Base-by-base conservation (phyloP, 2,329 filamentous ascomycete species). In the Monilinia vaccinii-corymbosi region DNA sequence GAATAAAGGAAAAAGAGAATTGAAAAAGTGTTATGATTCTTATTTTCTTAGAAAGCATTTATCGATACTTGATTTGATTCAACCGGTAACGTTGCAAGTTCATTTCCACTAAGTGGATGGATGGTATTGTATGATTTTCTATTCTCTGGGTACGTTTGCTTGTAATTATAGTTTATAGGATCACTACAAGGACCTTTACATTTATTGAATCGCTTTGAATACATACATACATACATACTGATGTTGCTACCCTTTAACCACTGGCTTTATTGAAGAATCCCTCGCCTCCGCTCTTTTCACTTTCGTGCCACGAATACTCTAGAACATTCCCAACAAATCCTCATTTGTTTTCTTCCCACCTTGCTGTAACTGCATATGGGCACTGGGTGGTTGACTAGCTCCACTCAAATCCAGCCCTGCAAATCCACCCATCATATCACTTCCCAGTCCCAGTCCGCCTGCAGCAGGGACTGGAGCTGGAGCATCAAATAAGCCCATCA, bases 331-430 rank as follows among this genome's bases (percentile, higher is more conserved):
- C 52, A 84, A 68, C 65, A 88, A 74, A 73, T 89, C 86, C 63
- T 88, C 73, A 62, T 74, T 75, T 32, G 71, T 80, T 72, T 83
- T 81, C 72, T 83, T 81, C 71, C 52, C 46, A 38, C 68, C 69
- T 34, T 67, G 70, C 23, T 72, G 68, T 64, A 84, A 71, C 69
- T 88, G 81, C 71, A 83, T 81, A 13, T 78, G 77, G 5, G 87
- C 78, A 18, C 87, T 85, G 36, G 87, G 80, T 21, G 88, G 84
- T 65, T 86, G 82, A 64, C 78, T 82, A 18, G 77, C 75, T 45
- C 82, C 84, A 50, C 85, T 82, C 70, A 99, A 78, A 75, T 90
- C 86, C 76, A 99, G 78, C 5, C 84, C 85, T 32, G 86, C 89
- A 71, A 99, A 95, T 0, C 92, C 92, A 70, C 91, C 91, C 79